phyloP scores from a whole-genome alignment of 2,329 filamentous ascomycete genomes.

The Capronia americana region DNA sequence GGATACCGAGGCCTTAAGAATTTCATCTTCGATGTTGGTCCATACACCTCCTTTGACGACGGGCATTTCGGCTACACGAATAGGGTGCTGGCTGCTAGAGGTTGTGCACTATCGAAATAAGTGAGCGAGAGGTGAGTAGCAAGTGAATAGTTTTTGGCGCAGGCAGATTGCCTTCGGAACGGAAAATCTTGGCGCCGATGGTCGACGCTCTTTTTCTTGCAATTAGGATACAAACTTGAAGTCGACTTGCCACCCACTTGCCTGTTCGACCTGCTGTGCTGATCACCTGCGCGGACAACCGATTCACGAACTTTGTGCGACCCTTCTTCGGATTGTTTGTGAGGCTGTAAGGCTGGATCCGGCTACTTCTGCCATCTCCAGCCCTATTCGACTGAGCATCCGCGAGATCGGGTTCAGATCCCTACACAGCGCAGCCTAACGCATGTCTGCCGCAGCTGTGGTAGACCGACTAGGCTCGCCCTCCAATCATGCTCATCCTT shows the following conservation, averaged over 20 bases:
- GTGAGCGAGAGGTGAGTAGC: background rate
- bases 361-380: background rate
- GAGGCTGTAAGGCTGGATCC: background rate
- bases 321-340: background rate
- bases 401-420: background rate
- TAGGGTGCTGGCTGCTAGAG: background rate
- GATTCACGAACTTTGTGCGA: background rate
- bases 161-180: constrained; percentile 14
- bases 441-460: background rate
- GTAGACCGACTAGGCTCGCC: background rate
- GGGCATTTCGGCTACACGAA: constrained; percentile 57
- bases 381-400: background rate
- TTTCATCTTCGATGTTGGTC: constrained; percentile 85
- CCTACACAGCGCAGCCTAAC: background rate
- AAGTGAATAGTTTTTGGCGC: constrained; percentile 5
- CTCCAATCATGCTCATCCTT: constrained; percentile 4
- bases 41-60: constrained; percentile 72
- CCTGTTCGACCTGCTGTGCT: background rate
- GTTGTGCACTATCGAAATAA: background rate
- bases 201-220: background rate
- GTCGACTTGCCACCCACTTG: background rate
- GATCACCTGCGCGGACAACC: background rate
- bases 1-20: constrained; percentile 92
- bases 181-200: constrained; percentile 20
- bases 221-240: too few relatives aligned